phyloP scores from a whole-genome alignment of 2,329 filamentous ascomycete genomes.

The Tolypocladium tundrense region DNA sequence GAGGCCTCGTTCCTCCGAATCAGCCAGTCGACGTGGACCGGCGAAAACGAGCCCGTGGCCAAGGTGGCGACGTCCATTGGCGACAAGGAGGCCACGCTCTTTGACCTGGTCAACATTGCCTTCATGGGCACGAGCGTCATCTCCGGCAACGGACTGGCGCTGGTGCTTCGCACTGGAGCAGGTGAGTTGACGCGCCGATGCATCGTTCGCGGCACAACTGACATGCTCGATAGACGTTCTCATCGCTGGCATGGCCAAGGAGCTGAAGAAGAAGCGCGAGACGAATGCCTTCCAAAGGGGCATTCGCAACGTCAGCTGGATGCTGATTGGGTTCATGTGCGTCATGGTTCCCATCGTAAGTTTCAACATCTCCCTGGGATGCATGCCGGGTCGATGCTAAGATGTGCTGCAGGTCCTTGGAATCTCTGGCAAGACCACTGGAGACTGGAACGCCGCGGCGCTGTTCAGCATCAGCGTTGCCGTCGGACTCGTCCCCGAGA shows the following conservation, averaged over 20 bases:
- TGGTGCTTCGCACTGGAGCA: conserved; percentile 14
- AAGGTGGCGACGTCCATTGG: conserved; percentile 8
- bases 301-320: conserved; percentile 17
- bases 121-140: conserved; percentile 18
- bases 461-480: conserved; percentile 19
- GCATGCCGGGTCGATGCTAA: no score
- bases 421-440: conserved; percentile 13
- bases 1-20: conserved; percentile 15
- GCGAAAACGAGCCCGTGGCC: conserved; percentile 15
- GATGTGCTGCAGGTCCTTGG: conserved; percentile 9
- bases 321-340: conserved; percentile 18
- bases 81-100: conserved; percentile 11
- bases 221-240: conserved; percentile 9
- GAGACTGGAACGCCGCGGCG: conserved; percentile 15
- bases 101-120: conserved; percentile 15
- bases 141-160: conserved; percentile 13
- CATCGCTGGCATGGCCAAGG: conserved; percentile 15
- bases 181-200: conserved; percentile 2
- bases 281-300: conserved; percentile 16
- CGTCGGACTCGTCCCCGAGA: conserved; percentile 18
- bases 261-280: conserved; percentile 12
- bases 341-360: conserved; percentile 19
- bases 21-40: conserved; percentile 19
- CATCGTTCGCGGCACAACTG: neutral
- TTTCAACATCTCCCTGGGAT: neutral